phyloP scores from a whole-genome alignment of 306 rosid species.

The Trifolium fragiferum region DNA sequence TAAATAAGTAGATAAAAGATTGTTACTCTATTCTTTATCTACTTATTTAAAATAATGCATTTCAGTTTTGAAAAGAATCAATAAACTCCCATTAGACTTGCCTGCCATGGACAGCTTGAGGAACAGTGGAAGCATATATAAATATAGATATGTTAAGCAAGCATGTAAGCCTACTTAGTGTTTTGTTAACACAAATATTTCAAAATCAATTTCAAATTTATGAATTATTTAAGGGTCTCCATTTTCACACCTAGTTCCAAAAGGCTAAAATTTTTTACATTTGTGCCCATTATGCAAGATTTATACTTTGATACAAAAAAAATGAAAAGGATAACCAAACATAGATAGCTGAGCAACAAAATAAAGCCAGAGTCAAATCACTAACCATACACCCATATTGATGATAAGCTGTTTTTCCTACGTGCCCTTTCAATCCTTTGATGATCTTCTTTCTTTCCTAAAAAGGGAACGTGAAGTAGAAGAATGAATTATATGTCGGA shows the following conservation, averaged over 20 bases:
- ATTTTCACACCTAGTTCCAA: constrained; percentile 19
- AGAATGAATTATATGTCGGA: constrained; percentile 33
- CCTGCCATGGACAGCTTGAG: constrained; percentile 7
- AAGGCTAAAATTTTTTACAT: background rate
- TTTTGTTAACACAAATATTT: constrained; percentile 17
- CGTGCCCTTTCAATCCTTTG: constrained; percentile 87
- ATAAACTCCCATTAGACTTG: too few species aligned
- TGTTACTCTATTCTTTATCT: too few species aligned
- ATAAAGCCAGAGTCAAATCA: constrained; percentile 31
- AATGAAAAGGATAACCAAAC: constrained; percentile 25
- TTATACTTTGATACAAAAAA: constrained; percentile 13
- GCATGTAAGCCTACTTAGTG: background rate
- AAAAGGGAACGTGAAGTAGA: constrained; percentile 37
- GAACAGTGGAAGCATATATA: constrained; percentile 9
- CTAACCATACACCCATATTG: constrained; percentile 85
- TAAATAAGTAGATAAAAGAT: constrained; percentile 25
- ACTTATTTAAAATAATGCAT: too few species aligned
- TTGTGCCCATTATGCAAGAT: constrained; percentile 4
- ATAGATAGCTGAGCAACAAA: constrained; percentile 34
- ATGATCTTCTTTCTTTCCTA: constrained; percentile 95
- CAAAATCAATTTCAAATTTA: constrained; percentile 22
- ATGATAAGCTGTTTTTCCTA: constrained; percentile 73
- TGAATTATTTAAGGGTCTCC: background rate
- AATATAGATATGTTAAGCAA: constrained; percentile 16
- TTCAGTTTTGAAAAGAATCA: too few species aligned